Evolutionary conservation across 2,329 filamentous ascomycete genomes (phyloP).

Genomic region (Bipolaris gigantea): DNA sequence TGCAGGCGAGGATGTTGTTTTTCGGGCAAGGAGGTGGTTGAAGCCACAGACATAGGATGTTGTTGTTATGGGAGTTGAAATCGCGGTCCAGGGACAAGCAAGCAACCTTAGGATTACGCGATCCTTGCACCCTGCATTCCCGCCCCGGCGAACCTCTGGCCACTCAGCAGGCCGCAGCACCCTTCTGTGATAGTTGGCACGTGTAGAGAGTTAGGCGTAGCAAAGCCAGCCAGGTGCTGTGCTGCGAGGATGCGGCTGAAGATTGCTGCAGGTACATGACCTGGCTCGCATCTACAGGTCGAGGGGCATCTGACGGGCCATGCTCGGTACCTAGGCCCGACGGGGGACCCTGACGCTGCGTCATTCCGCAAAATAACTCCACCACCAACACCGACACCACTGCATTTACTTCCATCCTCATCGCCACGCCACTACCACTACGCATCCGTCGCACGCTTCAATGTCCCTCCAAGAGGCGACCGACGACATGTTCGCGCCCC

Average conservation of each 20-base stretch:
- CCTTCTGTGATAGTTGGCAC: not conserved
- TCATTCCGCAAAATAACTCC: constrained; percentile 11
- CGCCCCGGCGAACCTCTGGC: constrained; percentile 2
- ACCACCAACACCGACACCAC: constrained; percentile 2
- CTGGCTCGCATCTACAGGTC: not conserved
- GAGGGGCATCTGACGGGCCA: not conserved
- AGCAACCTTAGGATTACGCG: constrained; percentile 30
- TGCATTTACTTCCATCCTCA: not conserved
- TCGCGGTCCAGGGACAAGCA: constrained; percentile 5
- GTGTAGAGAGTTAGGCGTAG: not conserved
- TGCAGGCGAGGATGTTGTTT: not conserved
- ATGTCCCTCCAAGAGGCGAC: constrained; percentile 39
- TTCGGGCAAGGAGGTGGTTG: constrained; percentile 29
- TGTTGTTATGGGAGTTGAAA: constrained; percentile 26
- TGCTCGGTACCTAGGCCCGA: constrained; percentile 1
- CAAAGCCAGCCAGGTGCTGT: not conserved
- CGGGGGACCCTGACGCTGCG: constrained; percentile 7
- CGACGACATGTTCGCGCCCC: constrained; percentile 69
- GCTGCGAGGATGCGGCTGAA: not conserved
- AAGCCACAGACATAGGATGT: constrained; percentile 12
- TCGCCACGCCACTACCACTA: not conserved
- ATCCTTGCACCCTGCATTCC: constrained; percentile 24
- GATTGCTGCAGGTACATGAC: not conserved
- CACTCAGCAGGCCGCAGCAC: constrained; percentile 9
- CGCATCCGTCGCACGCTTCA: constrained; percentile 16